These are phyloP conservation scores for Apiotrichum domesticum DNA, from an alignment of 1,284 basidiomycete genomes.

Conservation along the genomic window DNA sequence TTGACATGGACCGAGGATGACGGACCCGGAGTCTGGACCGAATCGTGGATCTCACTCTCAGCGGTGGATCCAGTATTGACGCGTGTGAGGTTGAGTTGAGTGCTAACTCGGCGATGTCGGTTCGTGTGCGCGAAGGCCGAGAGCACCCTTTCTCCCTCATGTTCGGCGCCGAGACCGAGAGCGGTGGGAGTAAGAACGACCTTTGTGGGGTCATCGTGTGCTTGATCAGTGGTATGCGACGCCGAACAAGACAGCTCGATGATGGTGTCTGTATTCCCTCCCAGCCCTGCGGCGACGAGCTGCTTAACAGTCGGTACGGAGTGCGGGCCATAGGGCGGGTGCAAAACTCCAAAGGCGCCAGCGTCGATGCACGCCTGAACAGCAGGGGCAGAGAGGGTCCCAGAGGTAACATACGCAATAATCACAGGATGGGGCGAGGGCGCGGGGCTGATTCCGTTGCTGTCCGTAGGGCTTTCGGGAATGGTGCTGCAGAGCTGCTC, in stretches of 20 bases:
- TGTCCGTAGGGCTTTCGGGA: conserved; percentile 34
- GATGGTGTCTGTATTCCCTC: conserved; percentile 10
- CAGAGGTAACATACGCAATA: conserved; percentile 43
- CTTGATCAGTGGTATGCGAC: not conserved
- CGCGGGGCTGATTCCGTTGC: conserved; percentile 19
- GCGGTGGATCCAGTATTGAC: conserved; percentile 1
- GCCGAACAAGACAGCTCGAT: conserved; percentile 11
- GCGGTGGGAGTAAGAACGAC: conserved; percentile 41
- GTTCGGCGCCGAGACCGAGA: conserved; percentile 32
- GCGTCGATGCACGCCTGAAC: conserved; percentile 35
- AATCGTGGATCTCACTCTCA: not conserved
- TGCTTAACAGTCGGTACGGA: conserved; percentile 25
- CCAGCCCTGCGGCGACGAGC: conserved; percentile 30
- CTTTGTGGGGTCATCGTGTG: conserved; percentile 15
- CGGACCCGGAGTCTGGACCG: not conserved
- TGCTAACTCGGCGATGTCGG: conserved; percentile 4
- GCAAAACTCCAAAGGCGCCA: conserved; percentile 41
- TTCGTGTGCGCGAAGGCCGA: conserved; percentile 3
- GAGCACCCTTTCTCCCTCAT: conserved; percentile 38
- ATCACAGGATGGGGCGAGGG: conserved; percentile 24
- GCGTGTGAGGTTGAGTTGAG: conserved; percentile 6
- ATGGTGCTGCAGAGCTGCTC: conserved; percentile 31
- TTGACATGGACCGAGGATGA: not conserved
- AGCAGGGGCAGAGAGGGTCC: conserved; percentile 28
- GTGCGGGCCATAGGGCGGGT: conserved; percentile 37